phyloP scores from a whole-genome alignment of 2,329 filamentous ascomycete genomes.

The Exophiala sideris region DNA sequence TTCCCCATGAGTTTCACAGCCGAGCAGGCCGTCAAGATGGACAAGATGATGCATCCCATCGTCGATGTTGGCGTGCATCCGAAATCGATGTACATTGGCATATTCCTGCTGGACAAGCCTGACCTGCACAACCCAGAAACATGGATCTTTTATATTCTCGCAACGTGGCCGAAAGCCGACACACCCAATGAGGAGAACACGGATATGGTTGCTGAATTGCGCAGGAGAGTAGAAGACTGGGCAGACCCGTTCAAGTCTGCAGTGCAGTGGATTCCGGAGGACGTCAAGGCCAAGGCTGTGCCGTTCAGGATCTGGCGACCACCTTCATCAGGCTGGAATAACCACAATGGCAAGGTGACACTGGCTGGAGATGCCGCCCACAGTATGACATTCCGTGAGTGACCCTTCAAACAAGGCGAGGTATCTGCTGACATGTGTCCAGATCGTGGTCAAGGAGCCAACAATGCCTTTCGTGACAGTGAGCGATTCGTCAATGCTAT shows the following conservation, averaged over 20 bases:
- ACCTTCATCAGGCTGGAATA: conserved; percentile 29
- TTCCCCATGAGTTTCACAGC: conserved; percentile 20
- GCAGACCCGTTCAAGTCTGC: conserved; percentile 23
- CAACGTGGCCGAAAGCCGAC: conserved; percentile 19
- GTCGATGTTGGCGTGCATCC: conserved; percentile 26
- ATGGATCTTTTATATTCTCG: conserved; percentile 25
- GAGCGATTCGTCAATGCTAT: conserved; percentile 21
- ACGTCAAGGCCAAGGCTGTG: conserved; percentile 22
- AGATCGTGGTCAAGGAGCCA: conserved; percentile 26
- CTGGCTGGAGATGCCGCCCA: conserved; percentile 63
- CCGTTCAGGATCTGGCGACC: conserved; percentile 28
- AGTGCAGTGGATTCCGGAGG: conserved; percentile 24
- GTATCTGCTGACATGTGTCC: conserved; percentile 22
- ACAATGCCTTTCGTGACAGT: conserved; percentile 24
- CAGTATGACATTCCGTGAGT: conserved; percentile 35
- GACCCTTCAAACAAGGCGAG: conserved; percentile 46
- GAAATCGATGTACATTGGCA: conserved; percentile 24
- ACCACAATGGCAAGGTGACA: conserved; percentile 36
- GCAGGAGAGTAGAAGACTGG: conserved; percentile 21
- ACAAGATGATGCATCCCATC: conserved; percentile 27
- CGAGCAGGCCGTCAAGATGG: conserved; percentile 25
- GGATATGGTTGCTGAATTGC: conserved; percentile 27
- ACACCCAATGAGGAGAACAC: conserved; percentile 2
- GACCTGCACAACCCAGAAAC: conserved; percentile 23
- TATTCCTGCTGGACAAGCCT: conserved; percentile 25